Conservation (phyloP, 352 stramenopile genomes). For the Phytophthora macrochlamydospora region DNA sequence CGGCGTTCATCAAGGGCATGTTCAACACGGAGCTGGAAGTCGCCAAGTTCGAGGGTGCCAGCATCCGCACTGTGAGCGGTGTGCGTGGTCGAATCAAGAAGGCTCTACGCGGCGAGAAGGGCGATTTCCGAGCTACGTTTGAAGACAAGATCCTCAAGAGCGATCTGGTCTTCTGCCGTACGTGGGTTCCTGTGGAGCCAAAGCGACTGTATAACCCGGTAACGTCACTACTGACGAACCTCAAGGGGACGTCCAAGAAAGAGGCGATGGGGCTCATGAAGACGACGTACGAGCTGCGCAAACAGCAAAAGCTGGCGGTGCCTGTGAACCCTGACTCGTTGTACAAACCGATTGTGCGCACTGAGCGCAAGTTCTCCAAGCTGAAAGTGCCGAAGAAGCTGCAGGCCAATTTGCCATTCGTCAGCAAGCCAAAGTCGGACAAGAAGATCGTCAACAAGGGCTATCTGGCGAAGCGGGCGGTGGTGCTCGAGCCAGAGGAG, state of each 20-base stretch:
- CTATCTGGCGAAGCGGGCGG: constrained; percentile 89
- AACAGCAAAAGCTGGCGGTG: constrained; percentile 94
- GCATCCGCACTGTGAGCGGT: constrained; percentile 97
- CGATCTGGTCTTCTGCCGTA: constrained; percentile 99
- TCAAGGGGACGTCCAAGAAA: constrained; percentile 57
- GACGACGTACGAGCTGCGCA: constrained; percentile 94
- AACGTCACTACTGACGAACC: constrained; percentile 72
- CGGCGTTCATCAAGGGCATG: constrained; percentile 98
- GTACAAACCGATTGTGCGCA: constrained; percentile 98
- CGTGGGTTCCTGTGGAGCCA: constrained; percentile 98
- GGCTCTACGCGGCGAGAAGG: constrained; percentile 90
- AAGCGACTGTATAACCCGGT: constrained; percentile 99
- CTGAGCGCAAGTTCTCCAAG: constrained; percentile 91
- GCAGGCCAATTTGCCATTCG: constrained; percentile 96
- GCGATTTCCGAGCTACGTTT: constrained; percentile 98
- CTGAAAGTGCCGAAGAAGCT: constrained; percentile 97
- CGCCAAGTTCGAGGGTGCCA: constrained; percentile 97
- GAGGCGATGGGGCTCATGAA: constrained; percentile 89
- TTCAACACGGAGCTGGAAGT: constrained; percentile 97
- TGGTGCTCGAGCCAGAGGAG: constrained; percentile 96
- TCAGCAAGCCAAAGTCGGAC: constrained; percentile 96
- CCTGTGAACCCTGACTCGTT: constrained; percentile 98
- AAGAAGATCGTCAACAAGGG: constrained; percentile 87
- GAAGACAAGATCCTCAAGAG: constrained; percentile 99
- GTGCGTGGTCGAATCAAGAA: constrained; percentile 99